These are phyloP conservation scores for Gonium pectorale DNA, from an alignment of 139 green algal species.

Conservation along the genomic window DNA sequence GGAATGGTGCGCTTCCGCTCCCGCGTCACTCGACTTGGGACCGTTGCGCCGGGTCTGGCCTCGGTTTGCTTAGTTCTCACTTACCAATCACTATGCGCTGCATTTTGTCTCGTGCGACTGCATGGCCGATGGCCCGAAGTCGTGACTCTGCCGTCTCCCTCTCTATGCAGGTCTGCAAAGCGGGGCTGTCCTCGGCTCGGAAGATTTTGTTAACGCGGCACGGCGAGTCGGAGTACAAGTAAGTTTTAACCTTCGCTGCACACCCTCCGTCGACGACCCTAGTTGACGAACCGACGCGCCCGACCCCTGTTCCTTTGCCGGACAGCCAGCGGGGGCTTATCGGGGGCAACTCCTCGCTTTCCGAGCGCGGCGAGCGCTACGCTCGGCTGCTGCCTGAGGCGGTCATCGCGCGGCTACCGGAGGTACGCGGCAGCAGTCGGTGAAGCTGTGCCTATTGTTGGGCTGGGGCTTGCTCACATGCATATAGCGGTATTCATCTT, in stretches of 20 bases:
- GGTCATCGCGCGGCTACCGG: conserved; percentile 66
- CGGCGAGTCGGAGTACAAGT: conserved; percentile 89
- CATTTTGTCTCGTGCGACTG: no score
- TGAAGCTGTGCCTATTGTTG: no score
- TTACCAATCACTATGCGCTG: no score
- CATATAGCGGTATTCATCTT: no score
- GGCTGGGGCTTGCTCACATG: no score
- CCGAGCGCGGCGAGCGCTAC: conserved; percentile 80
- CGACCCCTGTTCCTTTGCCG: background rate
- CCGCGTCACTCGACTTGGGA: no score
- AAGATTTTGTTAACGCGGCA: conserved; percentile 91
- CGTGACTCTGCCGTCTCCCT: no score
- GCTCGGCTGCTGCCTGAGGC: conserved; percentile 77
- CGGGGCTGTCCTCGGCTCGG: conserved; percentile 69
- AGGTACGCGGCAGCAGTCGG: conserved; percentile 41
- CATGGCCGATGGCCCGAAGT: no score
- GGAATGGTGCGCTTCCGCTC: no score
- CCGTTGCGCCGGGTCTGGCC: no score
- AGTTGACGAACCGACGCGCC: background rate
- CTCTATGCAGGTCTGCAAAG: conserved; percentile 81
- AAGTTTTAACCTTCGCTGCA: no score
- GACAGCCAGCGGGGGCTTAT: conserved; percentile 69
- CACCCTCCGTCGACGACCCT: background rate
- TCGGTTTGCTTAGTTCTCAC: no score
- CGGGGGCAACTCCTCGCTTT: conserved; percentile 84